phyloP scores from a whole-genome alignment of 768 basidiomycete genomes.

The Agaricus sinodeliciosus region DNA sequence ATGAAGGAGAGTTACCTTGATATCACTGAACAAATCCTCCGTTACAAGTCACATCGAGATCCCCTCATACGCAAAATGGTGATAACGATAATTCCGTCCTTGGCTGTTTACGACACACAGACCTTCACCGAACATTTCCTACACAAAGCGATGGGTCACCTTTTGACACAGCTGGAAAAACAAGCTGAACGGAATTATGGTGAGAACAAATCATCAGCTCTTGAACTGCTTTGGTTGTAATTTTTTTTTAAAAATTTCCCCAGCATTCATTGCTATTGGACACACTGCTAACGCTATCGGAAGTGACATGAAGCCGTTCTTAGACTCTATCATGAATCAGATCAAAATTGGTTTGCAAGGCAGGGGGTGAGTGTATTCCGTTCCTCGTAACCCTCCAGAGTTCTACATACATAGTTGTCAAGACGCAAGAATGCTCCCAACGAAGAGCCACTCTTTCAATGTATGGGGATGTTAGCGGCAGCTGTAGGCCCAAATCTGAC shows the following conservation, averaged over 20 bases:
- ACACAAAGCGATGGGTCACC: slow-evolving; percentile 90
- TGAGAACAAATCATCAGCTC: slow-evolving; percentile 25
- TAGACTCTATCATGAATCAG: slow-evolving; percentile 84
- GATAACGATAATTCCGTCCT: slow-evolving; percentile 89
- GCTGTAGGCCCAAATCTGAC: slow-evolving; percentile 96
- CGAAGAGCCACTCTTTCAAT: slow-evolving; percentile 96
- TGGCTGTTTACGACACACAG: slow-evolving; percentile 91
- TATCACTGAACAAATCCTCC: slow-evolving; percentile 84
- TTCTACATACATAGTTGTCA: not conserved
- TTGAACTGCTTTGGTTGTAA: slow-evolving; percentile 6
- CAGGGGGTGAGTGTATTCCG: slow-evolving; percentile 54
- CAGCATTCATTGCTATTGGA: slow-evolving; percentile 94
- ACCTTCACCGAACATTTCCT: slow-evolving; percentile 89
- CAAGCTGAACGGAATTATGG: slow-evolving; percentile 84
- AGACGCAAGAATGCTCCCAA: slow-evolving; percentile 87
- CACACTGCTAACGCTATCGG: slow-evolving; percentile 89
- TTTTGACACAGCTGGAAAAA: slow-evolving; percentile 83
- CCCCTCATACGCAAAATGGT: slow-evolving; percentile 90
- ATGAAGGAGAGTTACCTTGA: slow-evolving; percentile 85
- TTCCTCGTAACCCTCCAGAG: not conserved
- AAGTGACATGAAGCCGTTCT: slow-evolving; percentile 93
- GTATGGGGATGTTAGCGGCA: slow-evolving; percentile 91
- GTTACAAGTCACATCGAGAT: slow-evolving; percentile 85
- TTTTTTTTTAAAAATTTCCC: not conserved
- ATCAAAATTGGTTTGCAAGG: slow-evolving; percentile 86